These are phyloP conservation scores for Salix udensis DNA, from an alignment of 345 rosid species.

Conservation along the genomic window DNA sequence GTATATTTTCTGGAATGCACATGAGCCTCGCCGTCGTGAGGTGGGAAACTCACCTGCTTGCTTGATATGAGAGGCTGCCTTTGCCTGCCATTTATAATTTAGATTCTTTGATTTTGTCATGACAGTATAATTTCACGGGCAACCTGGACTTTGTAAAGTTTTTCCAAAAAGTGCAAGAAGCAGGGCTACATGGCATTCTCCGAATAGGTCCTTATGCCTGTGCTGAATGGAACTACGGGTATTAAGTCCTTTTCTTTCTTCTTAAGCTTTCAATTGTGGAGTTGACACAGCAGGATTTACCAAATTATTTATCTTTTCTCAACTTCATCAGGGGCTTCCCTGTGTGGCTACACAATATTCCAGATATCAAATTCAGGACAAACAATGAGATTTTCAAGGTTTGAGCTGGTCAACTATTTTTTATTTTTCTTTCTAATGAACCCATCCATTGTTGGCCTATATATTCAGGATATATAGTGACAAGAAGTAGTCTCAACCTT, in stretches of 20 bases:
- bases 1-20: slow-evolving; percentile 52
- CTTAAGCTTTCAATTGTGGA: neutral
- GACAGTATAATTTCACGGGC: slow-evolving; percentile 19
- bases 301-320: neutral
- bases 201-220: slow-evolving; percentile 40
- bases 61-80: no score
- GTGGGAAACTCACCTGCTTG: slow-evolving; percentile 1
- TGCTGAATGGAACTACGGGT: slow-evolving; percentile 64
- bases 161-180: slow-evolving; percentile 34
- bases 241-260: neutral
- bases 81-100: no score
- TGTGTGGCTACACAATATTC: slow-evolving; percentile 29
- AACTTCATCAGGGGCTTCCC: slow-evolving; percentile 24
- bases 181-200: slow-evolving; percentile 41
- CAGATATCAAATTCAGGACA: slow-evolving; percentile 18
- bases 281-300: no score
- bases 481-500: no score
- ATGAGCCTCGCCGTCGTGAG: slow-evolving; percentile 45
- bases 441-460: no score
- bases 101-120: no score
- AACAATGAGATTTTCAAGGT: slow-evolving; percentile 28
- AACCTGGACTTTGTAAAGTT: slow-evolving; percentile 42
- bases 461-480: no score
- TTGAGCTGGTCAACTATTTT: neutral
- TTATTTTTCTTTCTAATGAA: neutral